phyloP scores from a whole-genome alignment of 2,329 filamentous ascomycete genomes.

The Macrophomina pseudophaseolina region DNA sequence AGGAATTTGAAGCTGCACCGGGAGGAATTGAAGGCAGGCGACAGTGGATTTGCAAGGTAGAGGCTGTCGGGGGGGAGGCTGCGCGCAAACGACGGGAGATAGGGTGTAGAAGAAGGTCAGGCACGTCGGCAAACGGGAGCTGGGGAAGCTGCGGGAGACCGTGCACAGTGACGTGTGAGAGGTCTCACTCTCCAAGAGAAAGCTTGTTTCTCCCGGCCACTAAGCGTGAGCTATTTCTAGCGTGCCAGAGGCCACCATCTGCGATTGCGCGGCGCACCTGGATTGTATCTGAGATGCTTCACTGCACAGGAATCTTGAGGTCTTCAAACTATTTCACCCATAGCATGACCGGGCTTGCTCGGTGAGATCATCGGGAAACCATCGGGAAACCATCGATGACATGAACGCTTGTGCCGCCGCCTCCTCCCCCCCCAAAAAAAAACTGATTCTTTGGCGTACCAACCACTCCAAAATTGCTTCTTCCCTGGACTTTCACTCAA shows the following conservation, averaged over 20 bases:
- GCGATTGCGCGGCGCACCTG: background rate
- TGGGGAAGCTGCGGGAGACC: slow-evolving; percentile 20
- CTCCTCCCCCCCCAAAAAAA: too few species aligned
- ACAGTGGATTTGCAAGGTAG: background rate
- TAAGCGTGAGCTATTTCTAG: background rate
- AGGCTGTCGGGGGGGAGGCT: background rate
- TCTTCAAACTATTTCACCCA: background rate
- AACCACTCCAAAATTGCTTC: too few species aligned
- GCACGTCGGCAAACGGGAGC: slow-evolving; percentile 3
- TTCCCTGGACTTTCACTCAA: background rate
- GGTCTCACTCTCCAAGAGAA: background rate
- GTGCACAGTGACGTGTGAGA: slow-evolving; percentile 24
- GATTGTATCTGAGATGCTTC: background rate
- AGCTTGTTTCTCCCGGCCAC: slow-evolving; percentile 15
- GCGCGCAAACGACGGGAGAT: background rate
- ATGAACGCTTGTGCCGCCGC: background rate
- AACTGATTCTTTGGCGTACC: too few species aligned
- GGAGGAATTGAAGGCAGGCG: background rate
- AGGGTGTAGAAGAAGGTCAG: background rate
- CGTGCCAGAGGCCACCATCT: background rate
- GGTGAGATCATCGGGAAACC: background rate
- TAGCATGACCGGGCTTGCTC: background rate
- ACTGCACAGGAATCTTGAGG: background rate
- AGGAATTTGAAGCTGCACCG: background rate
- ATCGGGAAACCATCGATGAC: background rate